Base-by-base conservation (phyloP, 2,329 filamentous ascomycete genomes). In the Xylariaceae sp. region DNA sequence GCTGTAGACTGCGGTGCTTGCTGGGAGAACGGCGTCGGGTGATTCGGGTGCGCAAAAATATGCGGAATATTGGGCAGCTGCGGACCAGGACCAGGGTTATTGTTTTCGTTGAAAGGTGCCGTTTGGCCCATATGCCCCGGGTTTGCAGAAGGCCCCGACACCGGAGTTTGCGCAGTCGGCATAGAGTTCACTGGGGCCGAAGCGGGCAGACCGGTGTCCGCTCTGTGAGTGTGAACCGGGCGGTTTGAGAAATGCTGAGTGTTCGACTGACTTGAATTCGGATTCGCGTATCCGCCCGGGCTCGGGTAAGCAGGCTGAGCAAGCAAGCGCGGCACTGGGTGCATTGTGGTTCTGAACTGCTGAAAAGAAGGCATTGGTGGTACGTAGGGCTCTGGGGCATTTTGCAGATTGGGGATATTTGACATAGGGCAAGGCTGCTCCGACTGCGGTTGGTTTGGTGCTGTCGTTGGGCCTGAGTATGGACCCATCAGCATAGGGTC, bases 321-420 rank as follows among this genome's bases (percentile, higher is more conserved):
- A 15, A 47, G 36, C 34, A 53, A 18, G 43, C 32, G 54, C 9
- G 56, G 56, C 19, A 43, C 43, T 13, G 56, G 54, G 37, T 49
- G 56, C 56, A 59, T 57, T 13, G 51, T 34, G 3, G 54, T 41
- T 47, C 56, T 30, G 18, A 44, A 54, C 18, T 51, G 49, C 15
- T 55, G 47, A 15, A 53, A 39, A 36, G 50, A 13, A 19, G 32
- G 19, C 5, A 46, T 45, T 9, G 44, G 54, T 16, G 39, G 32
- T 32, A 44, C n/a, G 34, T 49, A 53, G 2, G 40, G 5, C 1
- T 55, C 57, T 26, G 49, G 8, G 5, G 39, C n/a, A 16, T 53
- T 51, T 34, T 47, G 30, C 12, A 18, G n/a, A 21, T 52, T 46
- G 5, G 47, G 36, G 26, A 47, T 48, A 19, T 36, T 36, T 15